A percentile compares a stretch with the other conserved stretches of the same genome.
Conservation (phyloP, 2,329 filamentous ascomycete species). For the Grosmannia clavigera region DNA sequence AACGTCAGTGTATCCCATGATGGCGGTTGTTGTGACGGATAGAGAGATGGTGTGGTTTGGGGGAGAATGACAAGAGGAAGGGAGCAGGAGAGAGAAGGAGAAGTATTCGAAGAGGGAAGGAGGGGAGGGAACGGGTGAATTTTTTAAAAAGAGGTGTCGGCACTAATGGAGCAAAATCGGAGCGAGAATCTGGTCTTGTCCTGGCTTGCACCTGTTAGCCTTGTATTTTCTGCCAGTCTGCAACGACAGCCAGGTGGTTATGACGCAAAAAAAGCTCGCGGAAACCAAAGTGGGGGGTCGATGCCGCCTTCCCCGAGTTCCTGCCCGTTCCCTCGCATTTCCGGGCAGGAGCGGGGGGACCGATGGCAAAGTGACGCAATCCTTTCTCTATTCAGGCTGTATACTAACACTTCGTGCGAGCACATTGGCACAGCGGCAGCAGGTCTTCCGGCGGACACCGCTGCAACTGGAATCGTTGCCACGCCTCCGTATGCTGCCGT, state of each 20-base stretch:
- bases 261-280: not conserved
- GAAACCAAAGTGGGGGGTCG: not conserved
- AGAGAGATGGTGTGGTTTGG: slow-evolving; percentile 4
- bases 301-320: not conserved
- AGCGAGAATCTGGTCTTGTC: not conserved
- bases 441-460: not conserved
- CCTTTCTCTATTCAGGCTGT: too few species aligned
- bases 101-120: slow-evolving; percentile 11
- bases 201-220: not conserved
- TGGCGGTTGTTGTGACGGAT: slow-evolving; percentile 23
- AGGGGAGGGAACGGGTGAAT: slow-evolving; percentile 1
- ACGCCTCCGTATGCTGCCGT: not conserved
- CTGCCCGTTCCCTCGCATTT: not conserved
- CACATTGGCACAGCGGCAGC: not conserved
- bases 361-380: too few species aligned
- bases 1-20: slow-evolving; percentile 78
- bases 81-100: slow-evolving; percentile 15
- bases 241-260: not conserved
- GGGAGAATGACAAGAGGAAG: slow-evolving; percentile 8
- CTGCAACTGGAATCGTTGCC: not conserved
- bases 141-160: not conserved
- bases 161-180: slow-evolving; percentile 9
- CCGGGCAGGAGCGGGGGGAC: not conserved
- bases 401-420: too few species aligned
- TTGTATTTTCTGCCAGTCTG: not conserved